Evolutionary conservation across 352 stramenopile genomes (phyloP), one percentile per base, ranked within the genome.

Genomic region (Phytophthora pinifolia): DNA sequence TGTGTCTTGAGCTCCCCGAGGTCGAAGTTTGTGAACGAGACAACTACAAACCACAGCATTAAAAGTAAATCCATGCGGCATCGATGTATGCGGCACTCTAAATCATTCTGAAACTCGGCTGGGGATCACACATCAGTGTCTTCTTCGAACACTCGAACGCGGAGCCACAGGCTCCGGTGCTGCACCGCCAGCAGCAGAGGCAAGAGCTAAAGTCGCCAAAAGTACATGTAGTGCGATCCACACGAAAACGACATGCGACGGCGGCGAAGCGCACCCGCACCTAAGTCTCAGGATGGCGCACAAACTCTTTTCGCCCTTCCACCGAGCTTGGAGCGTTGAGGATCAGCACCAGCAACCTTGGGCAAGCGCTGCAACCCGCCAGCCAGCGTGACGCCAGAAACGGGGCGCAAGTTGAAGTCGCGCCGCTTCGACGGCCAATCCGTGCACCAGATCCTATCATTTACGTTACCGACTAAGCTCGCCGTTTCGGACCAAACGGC

Each of bases 391-490:
- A n/a, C n/a, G n/a, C 42, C 42, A 50, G 41, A 46, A 61, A 48
- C 15, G 34, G 25, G 22, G 3, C 22, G 12, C 37, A 58, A 8
- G 27, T 63, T 63, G 46, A 63, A 63, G 54, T 57, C 33, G 46
- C 12, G 31, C 37, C 54, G 30, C 35, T 45, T 54, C 10, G 25
- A 9, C 13, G 33, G 10, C 46, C 46, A 54, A 46, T 54, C 46
- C 34, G 33, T 14, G 10, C 22, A 22, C 34, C 20, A 25, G 34
- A 14, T 0, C 25, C 2, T 49, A 62, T 57, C 45, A 56, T 62
- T 57, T 62, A 57, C 46, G 46, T 57, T 62, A 54, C 49, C 6
- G 31, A 45, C 32, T 44, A 44, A 44, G 32, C 22, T 27, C 22
- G 25, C 32, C 33, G 39, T 58, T 44, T 45, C 22, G 15, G n/a